Evolutionary conservation across 768 basidiomycete genomes (phyloP).

Genomic region (Leccinum aurantiacum): DNA sequence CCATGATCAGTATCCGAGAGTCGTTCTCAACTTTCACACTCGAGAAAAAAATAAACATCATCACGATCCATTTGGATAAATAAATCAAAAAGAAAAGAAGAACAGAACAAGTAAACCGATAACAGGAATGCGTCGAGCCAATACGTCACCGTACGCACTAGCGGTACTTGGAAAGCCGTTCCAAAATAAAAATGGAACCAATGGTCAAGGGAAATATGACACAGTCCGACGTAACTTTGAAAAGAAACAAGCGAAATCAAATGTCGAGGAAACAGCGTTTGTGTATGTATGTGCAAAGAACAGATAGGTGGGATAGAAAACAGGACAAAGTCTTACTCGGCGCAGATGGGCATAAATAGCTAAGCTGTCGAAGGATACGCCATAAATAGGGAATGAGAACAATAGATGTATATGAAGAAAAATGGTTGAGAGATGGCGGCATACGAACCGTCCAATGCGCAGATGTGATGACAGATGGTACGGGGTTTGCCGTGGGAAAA

Average conservation of each 20-base stretch:
- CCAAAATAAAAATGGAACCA: constrained; percentile 5
- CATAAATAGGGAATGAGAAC: constrained; percentile 26
- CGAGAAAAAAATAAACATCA: not conserved
- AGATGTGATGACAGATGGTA: constrained; percentile 29
- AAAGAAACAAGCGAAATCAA: constrained; percentile 5
- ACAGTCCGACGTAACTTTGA: constrained; percentile 21
- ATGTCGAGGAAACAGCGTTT: not conserved
- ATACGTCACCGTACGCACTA: constrained; percentile 22
- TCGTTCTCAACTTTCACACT: not conserved
- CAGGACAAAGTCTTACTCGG: constrained; percentile 11
- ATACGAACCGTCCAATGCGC: constrained; percentile 31
- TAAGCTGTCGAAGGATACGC: constrained; percentile 29
- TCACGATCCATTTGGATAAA: constrained; percentile 16
- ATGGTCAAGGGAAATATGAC: constrained; percentile 5
- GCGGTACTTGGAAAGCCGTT: constrained; percentile 21
- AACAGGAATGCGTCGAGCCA: constrained; percentile 23
- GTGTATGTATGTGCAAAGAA: no score
- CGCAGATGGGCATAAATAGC: constrained; percentile 35
- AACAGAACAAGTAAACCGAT: constrained; percentile 1
- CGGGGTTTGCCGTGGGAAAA: constrained; percentile 12
- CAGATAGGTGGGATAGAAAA: not conserved
- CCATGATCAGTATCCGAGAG: no score
- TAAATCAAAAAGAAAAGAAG: constrained; percentile 10
- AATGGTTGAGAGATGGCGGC: constrained; percentile 22
- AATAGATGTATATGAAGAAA: constrained; percentile 14